Conservation (phyloP, 306 rosid species). For the Pyrus pyrifolia region DNA sequence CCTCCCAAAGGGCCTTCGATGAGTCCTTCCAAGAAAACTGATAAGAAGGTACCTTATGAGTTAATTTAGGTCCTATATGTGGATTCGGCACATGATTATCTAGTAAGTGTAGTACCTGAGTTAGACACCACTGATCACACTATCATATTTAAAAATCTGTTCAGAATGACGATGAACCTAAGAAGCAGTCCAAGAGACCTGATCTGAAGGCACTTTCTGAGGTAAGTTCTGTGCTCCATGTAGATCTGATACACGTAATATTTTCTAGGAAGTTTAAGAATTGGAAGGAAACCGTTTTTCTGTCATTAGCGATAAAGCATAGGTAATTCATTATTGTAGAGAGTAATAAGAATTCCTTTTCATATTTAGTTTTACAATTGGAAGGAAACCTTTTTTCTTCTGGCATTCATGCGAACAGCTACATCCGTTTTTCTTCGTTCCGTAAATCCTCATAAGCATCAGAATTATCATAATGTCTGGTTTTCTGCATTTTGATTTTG, state of each 20-base stretch:
- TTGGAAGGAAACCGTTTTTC: no score
- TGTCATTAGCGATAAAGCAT: not conserved
- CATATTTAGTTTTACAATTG: not conserved
- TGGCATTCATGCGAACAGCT: not conserved
- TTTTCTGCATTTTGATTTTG: not conserved
- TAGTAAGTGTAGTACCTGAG: not conserved
- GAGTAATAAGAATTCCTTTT: not conserved
- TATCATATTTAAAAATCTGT: not conserved
- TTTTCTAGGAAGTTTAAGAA: not conserved
- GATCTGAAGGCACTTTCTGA: constrained; percentile 30
- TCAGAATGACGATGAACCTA: constrained; percentile 13
- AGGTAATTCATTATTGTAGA: not conserved
- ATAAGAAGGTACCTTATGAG: not conserved
- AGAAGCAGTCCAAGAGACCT: constrained; percentile 25
- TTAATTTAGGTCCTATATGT: constrained; percentile 2
- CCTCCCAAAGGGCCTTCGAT: constrained; percentile 12
- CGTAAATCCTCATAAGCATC: not conserved
- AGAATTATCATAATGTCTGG: not conserved
- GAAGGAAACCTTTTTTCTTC: not conserved
- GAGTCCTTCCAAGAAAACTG: not conserved
- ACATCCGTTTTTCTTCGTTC: not conserved
- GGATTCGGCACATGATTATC: not conserved
- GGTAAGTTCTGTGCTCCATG: constrained; percentile 16
- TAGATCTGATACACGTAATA: not conserved
- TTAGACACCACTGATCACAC: not conserved